A percentile compares a stretch with the other conserved stretches of the same genome.
phyloP scores from a whole-genome alignment of 768 basidiomycete genomes.

The Serendipita sp. region DNA sequence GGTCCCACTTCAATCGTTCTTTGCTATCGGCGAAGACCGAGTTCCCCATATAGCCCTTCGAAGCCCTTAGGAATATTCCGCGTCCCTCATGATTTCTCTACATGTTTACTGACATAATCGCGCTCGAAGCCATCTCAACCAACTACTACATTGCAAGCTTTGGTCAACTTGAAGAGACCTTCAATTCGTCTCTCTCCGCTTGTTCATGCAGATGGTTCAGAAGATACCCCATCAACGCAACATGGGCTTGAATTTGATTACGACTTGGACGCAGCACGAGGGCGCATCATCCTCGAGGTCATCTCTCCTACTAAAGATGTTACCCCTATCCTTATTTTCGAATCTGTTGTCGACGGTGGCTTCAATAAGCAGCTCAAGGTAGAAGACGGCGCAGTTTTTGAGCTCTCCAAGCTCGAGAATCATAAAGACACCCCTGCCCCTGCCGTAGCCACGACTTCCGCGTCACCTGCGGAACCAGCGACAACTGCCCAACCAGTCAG shows the following conservation, averaged over 20 bases:
- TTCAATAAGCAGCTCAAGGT: conserved; percentile 60
- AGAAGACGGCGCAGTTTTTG: conserved; percentile 64
- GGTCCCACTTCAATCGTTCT: no score
- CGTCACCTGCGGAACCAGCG: neutral
- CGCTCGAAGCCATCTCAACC: conserved; percentile 50
- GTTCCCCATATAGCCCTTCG: no score
- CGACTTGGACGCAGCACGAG: conserved; percentile 79
- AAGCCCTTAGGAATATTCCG: no score
- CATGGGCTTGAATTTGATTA: conserved; percentile 84
- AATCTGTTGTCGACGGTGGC: conserved; percentile 55
- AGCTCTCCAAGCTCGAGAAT: conserved; percentile 55
- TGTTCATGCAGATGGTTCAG: conserved; percentile 21
- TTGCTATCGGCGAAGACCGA: no score
- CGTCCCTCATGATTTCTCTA: neutral
- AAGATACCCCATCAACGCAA: conserved; percentile 28
- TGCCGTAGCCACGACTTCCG: neutral
- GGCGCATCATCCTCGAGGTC: conserved; percentile 63
- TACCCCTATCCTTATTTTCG: conserved; percentile 28
- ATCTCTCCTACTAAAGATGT: conserved; percentile 35
- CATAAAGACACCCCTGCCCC: conserved; percentile 12
- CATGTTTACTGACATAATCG: conserved; percentile 7
- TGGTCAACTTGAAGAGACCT: conserved; percentile 88
- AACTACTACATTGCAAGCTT: conserved; percentile 84
- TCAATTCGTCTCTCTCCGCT: conserved; percentile 64
- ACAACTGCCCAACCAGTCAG: neutral